phyloP scores from a whole-genome alignment of 2,329 filamentous ascomycete genomes.

The Xylariaceae sp. region DNA sequence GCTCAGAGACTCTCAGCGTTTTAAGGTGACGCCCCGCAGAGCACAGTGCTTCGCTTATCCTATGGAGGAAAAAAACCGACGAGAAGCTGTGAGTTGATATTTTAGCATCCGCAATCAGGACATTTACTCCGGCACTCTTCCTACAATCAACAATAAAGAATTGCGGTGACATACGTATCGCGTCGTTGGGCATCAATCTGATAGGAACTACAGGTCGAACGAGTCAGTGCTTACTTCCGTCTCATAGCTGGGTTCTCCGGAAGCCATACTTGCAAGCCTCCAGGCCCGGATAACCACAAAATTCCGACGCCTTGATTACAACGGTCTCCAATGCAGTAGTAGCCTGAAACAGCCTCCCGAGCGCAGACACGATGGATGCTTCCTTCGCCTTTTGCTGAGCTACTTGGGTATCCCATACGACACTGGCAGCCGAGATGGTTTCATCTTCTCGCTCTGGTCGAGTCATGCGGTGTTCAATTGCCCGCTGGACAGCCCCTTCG shows the following conservation, averaged over 20 bases:
- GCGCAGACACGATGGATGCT: constrained; percentile 1
- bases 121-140: too few species aligned
- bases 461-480: constrained; percentile 2
- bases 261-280: constrained; percentile 10
- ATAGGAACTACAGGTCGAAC: constrained; percentile 2
- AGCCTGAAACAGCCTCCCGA: constrained; percentile 6
- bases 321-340: constrained; percentile 5
- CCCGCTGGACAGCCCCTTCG: constrained; percentile 6
- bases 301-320: constrained; percentile 10
- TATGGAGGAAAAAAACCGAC: constrained; percentile 4
- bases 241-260: too few species aligned
- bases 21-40: constrained; percentile 4
- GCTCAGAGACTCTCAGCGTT: constrained; percentile 6
- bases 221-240: too few species aligned
- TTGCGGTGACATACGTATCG: background rate
- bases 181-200: constrained; percentile 7
- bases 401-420: constrained; percentile 5
- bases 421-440: background rate
- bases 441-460: constrained; percentile 7
- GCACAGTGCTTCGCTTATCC: constrained; percentile 8
- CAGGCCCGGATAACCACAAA: constrained; percentile 5
- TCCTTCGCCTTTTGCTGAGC: constrained; percentile 6
- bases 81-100: constrained; percentile 1
- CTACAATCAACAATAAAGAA: too few species aligned
- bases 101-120: too few species aligned